Evolutionary conservation across 2,329 filamentous ascomycete genomes (phyloP), one percentile per base, ranked within the genome.

Genomic region (Sporothrix pseudoabietina): DNA sequence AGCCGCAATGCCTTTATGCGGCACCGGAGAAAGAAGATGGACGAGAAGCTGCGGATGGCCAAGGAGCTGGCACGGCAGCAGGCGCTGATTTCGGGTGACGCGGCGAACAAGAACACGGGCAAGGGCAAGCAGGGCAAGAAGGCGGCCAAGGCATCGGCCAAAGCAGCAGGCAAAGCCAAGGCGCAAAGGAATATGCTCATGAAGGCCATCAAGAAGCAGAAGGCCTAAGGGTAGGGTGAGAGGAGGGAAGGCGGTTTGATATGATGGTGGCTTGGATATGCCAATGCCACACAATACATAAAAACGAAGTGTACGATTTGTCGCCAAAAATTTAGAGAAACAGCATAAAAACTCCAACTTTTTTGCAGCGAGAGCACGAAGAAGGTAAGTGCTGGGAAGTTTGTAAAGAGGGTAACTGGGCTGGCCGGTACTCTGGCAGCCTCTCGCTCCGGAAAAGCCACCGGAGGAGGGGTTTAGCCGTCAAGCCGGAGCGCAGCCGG

Each of bases 1-100:
- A 74, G 61, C 61, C 61, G 61, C 61, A 41, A 19, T 32, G 82
- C 84, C 76, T 83, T 81, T 78, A 82, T 87, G 78, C 80, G 86
- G 19, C 59, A 72, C 61, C 73, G 76, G 22, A 66, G 76, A 32
- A 55, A 66, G 49, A 73, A 57, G 32, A 59, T 71, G 16, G 75
- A 77, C 14, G 57, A 59, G 72, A 16, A 76, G 72, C 41, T 74
- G 47, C 59, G 44, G 22, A 71, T 75, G 65, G 61, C 61, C 44
- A 26, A 71, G n/a, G 75, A 75, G 54, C 65, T 76, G 44, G 68
- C 76, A 72, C 75, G 76, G 72, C 78, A 78, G 77, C 72, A 77
- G 44, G 77, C 73, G 55, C 77, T 74, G 75, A 71, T 76, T n/a
- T 76, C 68, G 47, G 32, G 32, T 3, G 68, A 57, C 65, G n/a